Evolutionary conservation across 495 filamentous ascomycete species (phyloP).

Genomic region (Lasiosphaeris hirsuta): DNA sequence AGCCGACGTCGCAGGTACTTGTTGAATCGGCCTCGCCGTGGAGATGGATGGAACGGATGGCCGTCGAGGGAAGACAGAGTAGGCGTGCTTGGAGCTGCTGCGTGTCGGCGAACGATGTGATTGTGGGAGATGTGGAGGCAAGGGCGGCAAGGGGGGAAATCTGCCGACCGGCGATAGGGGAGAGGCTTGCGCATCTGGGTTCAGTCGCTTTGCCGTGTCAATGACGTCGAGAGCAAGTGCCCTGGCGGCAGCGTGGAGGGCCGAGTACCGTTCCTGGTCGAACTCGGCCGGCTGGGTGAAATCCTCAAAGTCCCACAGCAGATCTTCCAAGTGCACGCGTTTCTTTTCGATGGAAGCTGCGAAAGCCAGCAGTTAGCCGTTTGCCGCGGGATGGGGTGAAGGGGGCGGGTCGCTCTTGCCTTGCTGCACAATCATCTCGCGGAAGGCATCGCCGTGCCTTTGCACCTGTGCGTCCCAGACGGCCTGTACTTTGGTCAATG

Average conservation of each 20-base stretch:
- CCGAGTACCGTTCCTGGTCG: slow-evolving; percentile 25
- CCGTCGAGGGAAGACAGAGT: too few relatives aligned
- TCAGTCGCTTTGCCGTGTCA: slow-evolving; percentile 33
- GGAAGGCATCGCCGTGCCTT: slow-evolving; percentile 35
- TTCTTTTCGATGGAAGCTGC: slow-evolving; percentile 29
- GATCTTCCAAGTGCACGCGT: slow-evolving; percentile 33
- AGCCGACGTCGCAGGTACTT: too few relatives aligned
- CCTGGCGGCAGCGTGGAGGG: slow-evolving; percentile 36
- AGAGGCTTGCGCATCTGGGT: slow-evolving; percentile 16
- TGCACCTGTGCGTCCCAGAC: slow-evolving; percentile 34
- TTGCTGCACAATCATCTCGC: slow-evolving; percentile 33
- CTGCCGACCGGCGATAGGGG: slow-evolving; percentile 9
- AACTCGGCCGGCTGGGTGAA: slow-evolving; percentile 34
- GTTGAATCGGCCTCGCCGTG: too few relatives aligned
- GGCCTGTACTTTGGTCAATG: slow-evolving; percentile 29
- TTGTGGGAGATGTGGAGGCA: slow-evolving; percentile 11
- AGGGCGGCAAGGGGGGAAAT: slow-evolving; percentile 27
- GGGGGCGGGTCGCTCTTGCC: slow-evolving; percentile 19
- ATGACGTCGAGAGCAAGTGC: slow-evolving; percentile 36
- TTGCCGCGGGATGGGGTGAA: not conserved
- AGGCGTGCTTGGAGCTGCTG: not conserved
- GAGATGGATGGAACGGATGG: too few relatives aligned
- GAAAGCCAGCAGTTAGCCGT: not conserved
- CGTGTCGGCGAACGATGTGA: slow-evolving; percentile 1
- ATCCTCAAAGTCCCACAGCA: slow-evolving; percentile 41